These are phyloP conservation scores for Penicillium goetzii DNA, from an alignment of 495 filamentous ascomycete genomes.

Conservation along the genomic window DNA sequence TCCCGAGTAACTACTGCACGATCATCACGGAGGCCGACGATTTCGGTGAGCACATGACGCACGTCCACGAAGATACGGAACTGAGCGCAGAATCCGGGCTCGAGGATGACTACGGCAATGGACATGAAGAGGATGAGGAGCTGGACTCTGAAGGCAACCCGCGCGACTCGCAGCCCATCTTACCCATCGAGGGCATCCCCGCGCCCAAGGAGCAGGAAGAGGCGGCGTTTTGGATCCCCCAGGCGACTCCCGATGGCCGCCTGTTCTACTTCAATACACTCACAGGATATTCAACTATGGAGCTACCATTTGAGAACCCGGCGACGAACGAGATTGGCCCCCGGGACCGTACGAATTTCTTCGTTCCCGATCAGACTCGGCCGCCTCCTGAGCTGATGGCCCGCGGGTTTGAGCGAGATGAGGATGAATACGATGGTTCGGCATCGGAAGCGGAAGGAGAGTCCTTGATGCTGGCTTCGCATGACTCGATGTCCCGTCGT, in stretches of 20 bases:
- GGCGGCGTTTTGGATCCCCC: constrained; percentile 97
- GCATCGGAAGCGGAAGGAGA: constrained; percentile 84
- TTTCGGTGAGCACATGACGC: constrained; percentile 41
- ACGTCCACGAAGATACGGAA: constrained; percentile 54
- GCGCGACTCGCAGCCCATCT: constrained; percentile 57
- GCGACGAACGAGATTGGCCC: constrained; percentile 82
- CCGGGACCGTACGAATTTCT: constrained; percentile 82
- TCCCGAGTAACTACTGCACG: constrained; percentile 97
- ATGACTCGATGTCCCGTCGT: constrained; percentile 58
- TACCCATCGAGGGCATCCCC: constrained; percentile 68
- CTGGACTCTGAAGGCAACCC: constrained; percentile 64
- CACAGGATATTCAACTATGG: constrained; percentile 89
- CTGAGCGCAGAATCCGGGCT: constrained; percentile 58
- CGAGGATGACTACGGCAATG: constrained; percentile 72
- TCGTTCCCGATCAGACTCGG: constrained; percentile 85
- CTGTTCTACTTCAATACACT: constrained; percentile 98
- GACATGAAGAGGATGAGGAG: constrained; percentile 65
- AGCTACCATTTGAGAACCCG: constrained; percentile 90
- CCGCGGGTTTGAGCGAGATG: constrained; percentile 77
- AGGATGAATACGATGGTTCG: constrained; percentile 82
- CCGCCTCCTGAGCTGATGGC: constrained; percentile 93
- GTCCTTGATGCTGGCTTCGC: constrained; percentile 62
- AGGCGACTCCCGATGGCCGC: constrained; percentile 90
- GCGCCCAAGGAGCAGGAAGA: constrained; percentile 75
- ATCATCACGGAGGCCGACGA: constrained; percentile 78